Conservation (phyloP, 306 rosid genomes). For the Cucurbita ficifolia region DNA sequence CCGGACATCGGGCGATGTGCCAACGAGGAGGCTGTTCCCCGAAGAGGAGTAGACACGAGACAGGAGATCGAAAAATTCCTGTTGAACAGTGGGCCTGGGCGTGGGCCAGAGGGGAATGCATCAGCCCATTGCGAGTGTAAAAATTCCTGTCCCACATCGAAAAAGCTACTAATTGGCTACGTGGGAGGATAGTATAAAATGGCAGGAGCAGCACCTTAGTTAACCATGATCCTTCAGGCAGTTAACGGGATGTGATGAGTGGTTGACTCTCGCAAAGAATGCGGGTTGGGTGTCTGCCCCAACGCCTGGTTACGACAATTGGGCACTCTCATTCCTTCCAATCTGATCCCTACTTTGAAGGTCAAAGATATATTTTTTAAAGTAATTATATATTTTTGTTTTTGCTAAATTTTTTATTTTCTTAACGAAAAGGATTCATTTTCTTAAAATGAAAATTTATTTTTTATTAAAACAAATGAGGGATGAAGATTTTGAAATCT, state of each 20-base stretch:
- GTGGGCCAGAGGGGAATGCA: neutral
- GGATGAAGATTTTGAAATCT: no score
- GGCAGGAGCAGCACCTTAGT: neutral
- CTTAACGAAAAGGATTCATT: no score
- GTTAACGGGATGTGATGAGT: constrained; percentile 62
- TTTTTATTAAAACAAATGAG: no score
- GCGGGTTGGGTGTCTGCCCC: constrained; percentile 54
- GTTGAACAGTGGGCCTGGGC: neutral
- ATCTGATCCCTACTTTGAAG: constrained; percentile 55
- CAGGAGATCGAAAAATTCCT: no score
- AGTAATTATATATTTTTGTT: no score
- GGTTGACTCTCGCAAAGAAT: constrained; percentile 19
- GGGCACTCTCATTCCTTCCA: constrained; percentile 21
- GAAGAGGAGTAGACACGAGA: accelerated
- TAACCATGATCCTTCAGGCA: constrained; percentile 75
- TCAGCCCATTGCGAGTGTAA: no score
- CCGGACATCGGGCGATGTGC: no score
- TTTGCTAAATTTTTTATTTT: no score
- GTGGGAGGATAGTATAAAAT: neutral
- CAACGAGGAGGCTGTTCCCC: no score
- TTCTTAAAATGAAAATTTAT: no score
- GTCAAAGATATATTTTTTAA: no score
- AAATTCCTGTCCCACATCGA: neutral
- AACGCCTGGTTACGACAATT: constrained; percentile 74
- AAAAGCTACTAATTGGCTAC: neutral